phyloP scores from a whole-genome alignment of 371 early-diverging fungal genomes.

The Mortierella polycephala region DNA sequence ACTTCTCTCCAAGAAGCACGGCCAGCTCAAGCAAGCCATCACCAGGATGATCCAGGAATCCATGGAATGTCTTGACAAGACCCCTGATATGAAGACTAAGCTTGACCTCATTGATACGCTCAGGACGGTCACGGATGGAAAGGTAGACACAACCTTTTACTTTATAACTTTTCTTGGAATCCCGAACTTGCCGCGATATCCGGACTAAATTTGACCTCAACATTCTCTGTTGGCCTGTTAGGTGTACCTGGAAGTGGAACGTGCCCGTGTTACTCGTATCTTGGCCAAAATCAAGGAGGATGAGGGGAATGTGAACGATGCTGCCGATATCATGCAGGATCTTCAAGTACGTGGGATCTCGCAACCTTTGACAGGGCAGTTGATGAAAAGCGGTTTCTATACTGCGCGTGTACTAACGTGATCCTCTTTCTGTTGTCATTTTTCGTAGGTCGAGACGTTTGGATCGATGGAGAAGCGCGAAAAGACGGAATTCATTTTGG shows the following conservation, averaged over 20 bases:
- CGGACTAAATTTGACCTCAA: not conserved
- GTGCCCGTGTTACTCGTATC: conserved; percentile 93
- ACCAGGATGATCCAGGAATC: conserved; percentile 95
- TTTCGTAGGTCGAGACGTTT: conserved; percentile 92
- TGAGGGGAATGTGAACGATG: conserved; percentile 90
- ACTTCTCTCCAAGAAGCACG: conserved; percentile 94
- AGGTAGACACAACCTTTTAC: conserved; percentile 61
- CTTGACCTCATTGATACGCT: conserved; percentile 94
- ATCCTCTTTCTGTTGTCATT: conserved; percentile 3
- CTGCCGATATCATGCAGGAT: conserved; percentile 96
- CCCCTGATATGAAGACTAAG: conserved; percentile 84
- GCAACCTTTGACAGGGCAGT: not conserved
- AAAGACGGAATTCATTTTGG: conserved; percentile 98
- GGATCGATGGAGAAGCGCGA: conserved; percentile 98
- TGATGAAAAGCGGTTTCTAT: too few relatives aligned
- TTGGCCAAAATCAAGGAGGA: conserved; percentile 90
- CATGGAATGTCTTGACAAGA: conserved; percentile 87
- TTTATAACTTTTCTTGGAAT: not conserved
- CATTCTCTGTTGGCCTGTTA: conserved; percentile 22
- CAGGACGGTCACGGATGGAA: conserved; percentile 97
- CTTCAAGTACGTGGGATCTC: conserved; percentile 72
- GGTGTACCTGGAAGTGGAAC: conserved; percentile 98
- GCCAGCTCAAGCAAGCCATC: conserved; percentile 94
- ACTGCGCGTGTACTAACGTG: too few relatives aligned
- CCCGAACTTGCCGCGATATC: too few relatives aligned